Evolutionary conservation across 2,329 filamentous ascomycete species (phyloP).

Genomic region (Colletotrichum tamarilloi): DNA sequence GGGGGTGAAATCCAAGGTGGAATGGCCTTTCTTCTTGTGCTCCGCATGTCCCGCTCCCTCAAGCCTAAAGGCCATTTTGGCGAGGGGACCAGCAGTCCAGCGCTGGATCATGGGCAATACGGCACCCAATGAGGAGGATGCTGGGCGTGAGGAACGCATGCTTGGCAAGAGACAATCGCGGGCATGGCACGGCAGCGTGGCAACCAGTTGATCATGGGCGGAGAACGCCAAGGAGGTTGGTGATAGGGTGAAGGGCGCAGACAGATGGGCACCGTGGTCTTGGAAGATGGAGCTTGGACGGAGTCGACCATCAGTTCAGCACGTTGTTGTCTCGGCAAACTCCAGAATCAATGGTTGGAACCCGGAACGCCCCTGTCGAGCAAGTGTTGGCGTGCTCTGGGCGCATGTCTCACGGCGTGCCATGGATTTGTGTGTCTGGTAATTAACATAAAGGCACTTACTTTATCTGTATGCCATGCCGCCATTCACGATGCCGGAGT

Average conservation of each 20-base stretch:
- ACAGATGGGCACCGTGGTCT: constrained; percentile 6
- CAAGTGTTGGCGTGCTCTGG: constrained; percentile 28
- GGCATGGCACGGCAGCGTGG: constrained; percentile 35
- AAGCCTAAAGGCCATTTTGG: constrained; percentile 11
- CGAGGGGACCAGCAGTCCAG: constrained; percentile 8
- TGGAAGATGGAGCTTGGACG: constrained; percentile 17
- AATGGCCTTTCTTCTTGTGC: constrained; percentile 34
- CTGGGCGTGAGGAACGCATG: constrained; percentile 27
- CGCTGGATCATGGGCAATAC: constrained; percentile 3
- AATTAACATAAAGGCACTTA: not conserved
- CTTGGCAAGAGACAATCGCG: constrained; percentile 35
- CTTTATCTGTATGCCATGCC: not conserved
- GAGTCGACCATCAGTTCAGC: not conserved
- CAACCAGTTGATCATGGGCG: constrained; percentile 32
- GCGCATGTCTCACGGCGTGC: constrained; percentile 31
- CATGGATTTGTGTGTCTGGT: not conserved
- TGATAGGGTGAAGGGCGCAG: constrained; percentile 10
- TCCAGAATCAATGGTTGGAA: constrained; percentile 8
- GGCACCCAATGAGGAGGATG: constrained; percentile 30
- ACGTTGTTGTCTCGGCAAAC: constrained; percentile 26
- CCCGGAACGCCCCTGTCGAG: constrained; percentile 27
- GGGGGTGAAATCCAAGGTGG: constrained; percentile 17
- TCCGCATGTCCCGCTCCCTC: constrained; percentile 31
- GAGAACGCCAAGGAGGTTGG: constrained; percentile 31
- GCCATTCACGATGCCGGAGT: constrained; percentile 1